Evolutionary conservation across 495 filamentous ascomycete genomes (phyloP).

Genomic region (Penicillium longicatenatum): DNA sequence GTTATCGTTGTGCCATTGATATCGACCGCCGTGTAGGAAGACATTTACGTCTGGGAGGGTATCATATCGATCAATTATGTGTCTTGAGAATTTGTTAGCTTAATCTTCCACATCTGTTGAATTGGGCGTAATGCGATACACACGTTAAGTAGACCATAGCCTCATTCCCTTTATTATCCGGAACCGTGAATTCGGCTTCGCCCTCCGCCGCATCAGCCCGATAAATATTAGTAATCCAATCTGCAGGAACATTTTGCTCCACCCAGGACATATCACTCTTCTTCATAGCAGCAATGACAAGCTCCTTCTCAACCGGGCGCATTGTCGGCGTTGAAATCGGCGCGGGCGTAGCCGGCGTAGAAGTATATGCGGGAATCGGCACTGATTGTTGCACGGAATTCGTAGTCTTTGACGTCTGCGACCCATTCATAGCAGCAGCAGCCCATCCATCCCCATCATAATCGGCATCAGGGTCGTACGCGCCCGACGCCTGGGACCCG

Average conservation of each 20-base stretch:
- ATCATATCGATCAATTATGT: conserved; percentile 51
- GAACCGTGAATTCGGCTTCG: conserved; percentile 40
- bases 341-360: not conserved
- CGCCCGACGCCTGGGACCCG: not conserved
- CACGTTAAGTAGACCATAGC: conserved; percentile 64
- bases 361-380: not conserved
- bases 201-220: conserved; percentile 45
- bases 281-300: conserved; percentile 31
- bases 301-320: conserved; percentile 11
- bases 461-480: not conserved
- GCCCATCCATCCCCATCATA: not conserved
- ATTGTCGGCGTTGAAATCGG: not conserved
- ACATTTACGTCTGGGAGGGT: conserved; percentile 43
- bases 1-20: conserved; percentile 58
- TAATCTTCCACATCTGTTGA: too few species aligned
- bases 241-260: conserved; percentile 31
- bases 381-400: not conserved
- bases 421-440: not conserved
- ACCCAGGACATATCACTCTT: conserved; percentile 34
- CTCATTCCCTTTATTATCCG: conserved; percentile 62
- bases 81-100: conserved; percentile 13
- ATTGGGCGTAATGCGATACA: not conserved
- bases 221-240: conserved; percentile 50
- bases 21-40: conserved; percentile 48
- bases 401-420: not conserved